Conservation (phyloP, 2,329 filamentous ascomycete species). For the Talaromyces sp. region DNA sequence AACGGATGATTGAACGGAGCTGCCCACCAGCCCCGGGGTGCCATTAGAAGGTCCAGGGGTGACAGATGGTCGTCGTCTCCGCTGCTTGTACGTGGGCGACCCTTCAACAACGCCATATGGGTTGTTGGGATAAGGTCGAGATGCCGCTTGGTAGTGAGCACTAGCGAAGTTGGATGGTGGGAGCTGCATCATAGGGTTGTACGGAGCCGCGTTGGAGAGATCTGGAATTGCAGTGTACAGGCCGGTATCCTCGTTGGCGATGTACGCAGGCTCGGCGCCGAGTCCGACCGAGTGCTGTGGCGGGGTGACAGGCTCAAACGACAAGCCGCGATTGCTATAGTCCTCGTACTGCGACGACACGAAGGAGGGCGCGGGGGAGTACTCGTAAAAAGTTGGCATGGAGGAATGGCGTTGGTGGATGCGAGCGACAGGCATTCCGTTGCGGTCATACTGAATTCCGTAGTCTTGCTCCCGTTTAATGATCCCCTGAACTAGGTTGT, state of each 20-base stretch:
- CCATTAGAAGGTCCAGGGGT: slow-evolving; percentile 76
- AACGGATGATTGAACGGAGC: slow-evolving; percentile 44
- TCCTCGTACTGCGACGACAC: slow-evolving; percentile 99
- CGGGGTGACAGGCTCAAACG: slow-evolving; percentile 94
- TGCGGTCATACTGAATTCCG: slow-evolving; percentile 85
- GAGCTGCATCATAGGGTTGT: slow-evolving; percentile 89
- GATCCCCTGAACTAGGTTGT: slow-evolving; percentile 68
- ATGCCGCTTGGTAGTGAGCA: slow-evolving; percentile 74
- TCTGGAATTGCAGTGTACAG: slow-evolving; percentile 95
- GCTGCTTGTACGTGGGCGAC: slow-evolving; percentile 98
- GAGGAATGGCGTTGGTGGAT: slow-evolving; percentile 91
- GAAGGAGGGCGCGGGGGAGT: slow-evolving; percentile 95
- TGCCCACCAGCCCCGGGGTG: slow-evolving; percentile 53
- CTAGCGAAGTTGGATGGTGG: slow-evolving; percentile 82
- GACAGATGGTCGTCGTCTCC: slow-evolving; percentile 88
- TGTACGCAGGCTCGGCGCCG: slow-evolving; percentile 88
- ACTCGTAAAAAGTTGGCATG: slow-evolving; percentile 98
- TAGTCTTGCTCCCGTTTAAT: slow-evolving; percentile 91
- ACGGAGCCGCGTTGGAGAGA: slow-evolving; percentile 70
- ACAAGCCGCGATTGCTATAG: slow-evolving; percentile 94
- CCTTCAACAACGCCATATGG: slow-evolving; percentile 97
- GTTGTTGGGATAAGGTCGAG: slow-evolving; percentile 69
- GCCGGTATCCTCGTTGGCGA: slow-evolving; percentile 96
- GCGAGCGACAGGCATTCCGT: slow-evolving; percentile 80
- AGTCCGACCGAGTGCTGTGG: slow-evolving; percentile 85